These are phyloP conservation scores for Penicillium aurantiogriseum DNA, from an alignment of 2,329 filamentous ascomycete genomes.

Conservation along the genomic window DNA sequence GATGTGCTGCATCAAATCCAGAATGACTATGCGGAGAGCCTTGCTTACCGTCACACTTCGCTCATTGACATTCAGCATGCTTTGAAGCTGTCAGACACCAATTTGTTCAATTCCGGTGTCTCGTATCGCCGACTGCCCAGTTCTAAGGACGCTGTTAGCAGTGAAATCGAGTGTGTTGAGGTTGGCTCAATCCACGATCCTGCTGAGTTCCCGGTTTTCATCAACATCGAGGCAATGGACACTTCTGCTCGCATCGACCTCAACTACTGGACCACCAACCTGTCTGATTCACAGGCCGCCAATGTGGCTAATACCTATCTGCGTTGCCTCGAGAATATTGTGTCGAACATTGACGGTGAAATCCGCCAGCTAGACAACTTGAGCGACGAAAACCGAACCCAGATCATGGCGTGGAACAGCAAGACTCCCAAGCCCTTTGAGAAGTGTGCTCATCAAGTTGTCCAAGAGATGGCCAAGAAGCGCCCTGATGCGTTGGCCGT, in stretches of 20 bases:
- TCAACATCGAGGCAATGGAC: constrained; percentile 51
- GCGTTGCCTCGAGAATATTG: constrained; percentile 39
- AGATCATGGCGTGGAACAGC: constrained; percentile 33
- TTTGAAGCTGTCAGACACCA: constrained; percentile 37
- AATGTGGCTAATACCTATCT: constrained; percentile 42
- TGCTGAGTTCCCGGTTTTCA: constrained; percentile 49
- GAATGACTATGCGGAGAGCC: constrained; percentile 47
- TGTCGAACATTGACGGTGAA: constrained; percentile 34
- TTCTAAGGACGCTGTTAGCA: constrained; percentile 23
- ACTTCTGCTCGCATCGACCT: constrained; percentile 37
- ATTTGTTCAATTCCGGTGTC: constrained; percentile 50
- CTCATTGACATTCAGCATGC: constrained; percentile 50
- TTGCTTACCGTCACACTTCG: constrained; percentile 46
- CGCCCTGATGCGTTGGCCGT: constrained; percentile 31
- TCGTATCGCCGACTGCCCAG: constrained; percentile 47
- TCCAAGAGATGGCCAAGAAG: constrained; percentile 26
- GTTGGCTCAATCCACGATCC: constrained; percentile 46
- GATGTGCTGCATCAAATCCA: constrained; percentile 45
- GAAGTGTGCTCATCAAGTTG: constrained; percentile 30
- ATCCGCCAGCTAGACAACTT: constrained; percentile 39
- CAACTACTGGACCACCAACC: constrained; percentile 43
- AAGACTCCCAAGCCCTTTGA: constrained; percentile 22
- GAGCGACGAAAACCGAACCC: constrained; percentile 36
- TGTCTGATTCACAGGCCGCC: constrained; percentile 40
- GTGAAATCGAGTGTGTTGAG: constrained; percentile 41